phyloP scores from a whole-genome alignment of 768 basidiomycete genomes.

The Cystoderma amianthinum region DNA sequence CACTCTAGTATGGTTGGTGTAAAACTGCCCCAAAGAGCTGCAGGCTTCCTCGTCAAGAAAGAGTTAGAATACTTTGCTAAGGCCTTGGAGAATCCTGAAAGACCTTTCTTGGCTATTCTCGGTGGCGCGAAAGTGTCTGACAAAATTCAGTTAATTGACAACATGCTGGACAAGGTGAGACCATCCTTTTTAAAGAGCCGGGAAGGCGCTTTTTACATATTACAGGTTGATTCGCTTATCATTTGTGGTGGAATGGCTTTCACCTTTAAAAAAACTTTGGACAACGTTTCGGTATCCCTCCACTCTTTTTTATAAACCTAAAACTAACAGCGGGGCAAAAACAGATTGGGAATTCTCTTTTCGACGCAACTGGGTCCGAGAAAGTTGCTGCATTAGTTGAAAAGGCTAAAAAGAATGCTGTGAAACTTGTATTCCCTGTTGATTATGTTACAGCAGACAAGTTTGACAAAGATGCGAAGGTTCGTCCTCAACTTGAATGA shows the following conservation, averaged over 20 bases:
- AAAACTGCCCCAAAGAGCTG: slow-evolving; percentile 84
- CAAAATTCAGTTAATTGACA: slow-evolving; percentile 98
- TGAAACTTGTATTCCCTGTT: slow-evolving; percentile 92
- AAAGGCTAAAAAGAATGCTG: slow-evolving; percentile 87
- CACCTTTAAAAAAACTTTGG: slow-evolving; percentile 95
- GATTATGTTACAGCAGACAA: slow-evolving; percentile 95
- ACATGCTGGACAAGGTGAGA: slow-evolving; percentile 92
- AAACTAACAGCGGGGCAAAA: background rate
- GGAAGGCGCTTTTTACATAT: background rate
- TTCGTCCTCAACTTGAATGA: too few species aligned
- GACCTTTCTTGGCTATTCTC: slow-evolving; percentile 96
- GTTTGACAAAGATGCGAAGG: slow-evolving; percentile 87
- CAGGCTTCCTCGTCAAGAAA: slow-evolving; percentile 97
- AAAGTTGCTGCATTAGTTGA: slow-evolving; percentile 81
- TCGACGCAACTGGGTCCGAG: slow-evolving; percentile 81
- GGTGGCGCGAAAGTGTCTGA: slow-evolving; percentile 99
- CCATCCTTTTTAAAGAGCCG: background rate
- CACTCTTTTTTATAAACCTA: background rate
- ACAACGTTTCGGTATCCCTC: slow-evolving; percentile 54
- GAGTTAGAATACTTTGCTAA: slow-evolving; percentile 99
- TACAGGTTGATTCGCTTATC: slow-evolving; percentile 88
- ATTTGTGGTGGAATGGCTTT: slow-evolving; percentile 99
- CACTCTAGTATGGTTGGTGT: slow-evolving; percentile 99
- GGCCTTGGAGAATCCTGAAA: slow-evolving; percentile 88
- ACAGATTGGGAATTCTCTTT: slow-evolving; percentile 93